A percentile compares a stretch with the other conserved stretches of the same genome.
These are phyloP conservation scores for Teratosphaeria nubilosa DNA, from an alignment of 2,329 filamentous ascomycete species.

Conservation along the genomic window DNA sequence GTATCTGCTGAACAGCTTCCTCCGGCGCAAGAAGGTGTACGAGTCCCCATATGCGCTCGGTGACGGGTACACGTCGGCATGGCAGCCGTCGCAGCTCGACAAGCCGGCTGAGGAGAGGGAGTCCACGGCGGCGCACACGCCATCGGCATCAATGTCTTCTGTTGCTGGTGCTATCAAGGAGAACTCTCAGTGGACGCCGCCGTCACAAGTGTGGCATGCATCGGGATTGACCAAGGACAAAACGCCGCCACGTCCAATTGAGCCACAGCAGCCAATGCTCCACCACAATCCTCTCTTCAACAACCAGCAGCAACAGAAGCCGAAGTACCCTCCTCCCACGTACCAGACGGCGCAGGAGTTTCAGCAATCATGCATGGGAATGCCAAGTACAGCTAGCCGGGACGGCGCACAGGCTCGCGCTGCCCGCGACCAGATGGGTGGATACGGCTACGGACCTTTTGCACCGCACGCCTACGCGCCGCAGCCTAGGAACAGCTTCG, in stretches of 20 bases:
- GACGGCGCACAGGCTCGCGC: conserved; percentile 24
- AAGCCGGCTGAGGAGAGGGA: conserved; percentile 5
- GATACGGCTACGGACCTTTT: conserved; percentile 9
- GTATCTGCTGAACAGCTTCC: conserved; percentile 36
- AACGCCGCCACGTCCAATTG: conserved; percentile 8
- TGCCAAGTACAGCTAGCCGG: conserved; percentile 23
- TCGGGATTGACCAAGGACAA: conserved; percentile 11
- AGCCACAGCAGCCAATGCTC: conserved; percentile 6
- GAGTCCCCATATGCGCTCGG: conserved; percentile 37
- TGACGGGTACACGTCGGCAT: conserved; percentile 32
- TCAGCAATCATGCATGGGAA: conserved; percentile 23
- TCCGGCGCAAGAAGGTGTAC: conserved; percentile 33
- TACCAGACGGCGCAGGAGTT: conserved; percentile 38
- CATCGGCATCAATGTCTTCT: conserved; percentile 16
- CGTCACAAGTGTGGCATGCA: conserved; percentile 22
- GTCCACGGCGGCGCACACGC: conserved; percentile 12
- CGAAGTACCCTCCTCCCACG: conserved; percentile 23
- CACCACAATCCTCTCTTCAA: conserved; percentile 1
- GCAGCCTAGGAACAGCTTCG: conserved; percentile 13
- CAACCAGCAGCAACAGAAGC: not conserved
- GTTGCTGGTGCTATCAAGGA: conserved; percentile 4
- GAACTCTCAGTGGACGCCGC: conserved; percentile 27
- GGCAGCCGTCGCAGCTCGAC: conserved; percentile 23
- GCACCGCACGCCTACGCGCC: conserved; percentile 2
- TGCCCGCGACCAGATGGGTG: conserved; percentile 22